These are phyloP conservation scores for Aspergillus awamori DNA, from an alignment of 2,329 filamentous ascomycete species.

Conservation along the genomic window DNA sequence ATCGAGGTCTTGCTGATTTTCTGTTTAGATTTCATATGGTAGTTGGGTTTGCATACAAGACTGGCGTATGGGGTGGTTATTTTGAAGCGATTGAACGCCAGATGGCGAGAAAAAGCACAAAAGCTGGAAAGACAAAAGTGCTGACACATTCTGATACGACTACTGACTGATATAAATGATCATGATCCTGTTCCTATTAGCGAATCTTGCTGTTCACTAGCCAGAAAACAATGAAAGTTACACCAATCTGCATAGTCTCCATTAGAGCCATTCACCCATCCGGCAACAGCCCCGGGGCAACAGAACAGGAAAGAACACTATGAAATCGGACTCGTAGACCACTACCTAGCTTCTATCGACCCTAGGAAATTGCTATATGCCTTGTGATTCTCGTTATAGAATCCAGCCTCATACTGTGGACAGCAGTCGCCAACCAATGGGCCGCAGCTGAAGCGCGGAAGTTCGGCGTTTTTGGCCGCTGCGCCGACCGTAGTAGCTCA, in stretches of 20 bases:
- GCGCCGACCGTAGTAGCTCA: slow-evolving; percentile 33
- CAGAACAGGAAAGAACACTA: no score
- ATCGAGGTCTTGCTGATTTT: not conserved
- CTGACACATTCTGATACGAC: slow-evolving; percentile 4
- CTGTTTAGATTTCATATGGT: not conserved
- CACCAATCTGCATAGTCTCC: not conserved
- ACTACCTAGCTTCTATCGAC: no score
- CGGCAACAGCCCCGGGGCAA: not conserved
- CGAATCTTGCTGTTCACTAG: not conserved
- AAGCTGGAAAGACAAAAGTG: slow-evolving; percentile 10
- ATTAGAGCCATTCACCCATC: not conserved
- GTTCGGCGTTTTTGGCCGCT: slow-evolving; percentile 37
- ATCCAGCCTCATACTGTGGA: not conserved
- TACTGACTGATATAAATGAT: slow-evolving; percentile 2
- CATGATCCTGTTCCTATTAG: slow-evolving; percentile 6
- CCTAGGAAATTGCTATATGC: not conserved
- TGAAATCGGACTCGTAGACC: no score
- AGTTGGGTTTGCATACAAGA: slow-evolving; percentile 5
- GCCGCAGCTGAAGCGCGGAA: slow-evolving; percentile 18
- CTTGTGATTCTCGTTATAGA: not conserved
- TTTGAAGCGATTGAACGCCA: slow-evolving; percentile 7
- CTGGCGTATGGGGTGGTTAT: not conserved
- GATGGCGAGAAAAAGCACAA: slow-evolving; percentile 3
- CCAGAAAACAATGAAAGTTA: not conserved
- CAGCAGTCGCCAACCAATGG: slow-evolving; percentile 12